Evolutionary conservation across 2,329 filamentous ascomycete species (phyloP), one percentile per base, ranked within the genome.

Genomic region (Verticillium albo-atrum): DNA sequence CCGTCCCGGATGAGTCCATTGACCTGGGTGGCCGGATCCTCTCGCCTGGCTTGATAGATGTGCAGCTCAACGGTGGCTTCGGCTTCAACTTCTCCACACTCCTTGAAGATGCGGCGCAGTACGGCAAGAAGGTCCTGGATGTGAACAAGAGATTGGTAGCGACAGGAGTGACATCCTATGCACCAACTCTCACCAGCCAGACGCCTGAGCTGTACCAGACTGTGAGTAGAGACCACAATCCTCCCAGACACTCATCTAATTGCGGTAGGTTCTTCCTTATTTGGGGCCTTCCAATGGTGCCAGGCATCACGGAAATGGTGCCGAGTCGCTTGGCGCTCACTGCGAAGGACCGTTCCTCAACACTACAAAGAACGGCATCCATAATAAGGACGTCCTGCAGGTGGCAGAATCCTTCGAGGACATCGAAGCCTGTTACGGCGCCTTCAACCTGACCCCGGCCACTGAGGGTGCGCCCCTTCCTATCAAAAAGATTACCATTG

Each of bases 81-180:
- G 92, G 92, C 59, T 96, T 97, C 79, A 94, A 97, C 77, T 97
- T 96, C 73, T 95, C 91, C 3, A 86, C 87, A 1, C 80, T 92
- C 10, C 85, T 90, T n/a, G 81, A 87, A 17, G 85, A 89, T 67
- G 85, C 83, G 74, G 75, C 80, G 30, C 80, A 83, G 56, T 97
- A 96, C 68, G 83, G 84, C 60, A 89, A 91, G 72, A 87, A 85
- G n/a, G 77, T 97, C 55, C 80, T 80, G 63, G 79, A 86, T 60
- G 81, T 94, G 62, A 95, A 95, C 74, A 84, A 79, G 64, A 81
- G 83, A 30, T 79, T 97, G 57, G 82, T 92, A 30, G 77, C 84
- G 66, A 96, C 90, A 1, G 92, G 93, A 54, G 91, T 97, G 50
- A 97, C 92, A 6, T 91, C 90, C 6, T 96, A 96, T 73, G 76